Base-by-base conservation (phyloP, 495 filamentous ascomycete species). In the Clavariopsis aquatica region DNA sequence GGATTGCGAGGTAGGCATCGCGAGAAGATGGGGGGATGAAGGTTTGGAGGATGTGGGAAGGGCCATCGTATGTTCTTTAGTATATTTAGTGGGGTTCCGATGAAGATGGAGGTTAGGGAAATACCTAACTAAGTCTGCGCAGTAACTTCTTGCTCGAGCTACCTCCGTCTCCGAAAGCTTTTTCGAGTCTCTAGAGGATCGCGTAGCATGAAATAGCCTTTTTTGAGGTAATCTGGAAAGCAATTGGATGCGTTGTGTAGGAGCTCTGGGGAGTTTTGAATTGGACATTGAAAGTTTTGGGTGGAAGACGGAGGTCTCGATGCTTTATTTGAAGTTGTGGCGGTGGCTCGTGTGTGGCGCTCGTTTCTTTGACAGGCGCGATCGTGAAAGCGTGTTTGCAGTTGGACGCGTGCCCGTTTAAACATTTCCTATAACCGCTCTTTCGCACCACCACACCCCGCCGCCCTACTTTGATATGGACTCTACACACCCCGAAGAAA, bases 1-100 rank as follows among this genome's bases (percentile, higher is more conserved):
- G 90, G 36, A 98, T 83, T 55, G 93, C 91, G 65, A 96, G 84
- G 78, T 98, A 96, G 62, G 90, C 89, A 72, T 93, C 85, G 67
- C 83, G 87, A 2, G 85, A 80, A 10, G 83, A 75, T 0, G 78
- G 80, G 19, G 92, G 92, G 57, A 96, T 82, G 78, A 97, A 95
- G 59, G 87, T 85, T 59, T 87, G 85, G 57, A 96, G 84, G n/a
- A 90, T 83, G 74, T 90, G 91, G 23, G 94, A 92, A 56, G 94
- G 88, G 49, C 89, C 85, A 76, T 98, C 94, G 73, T 89, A 89
- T 75, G 86, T 87, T 71, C 91, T 91, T 0, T 70, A 45, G 49
- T 8, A 36, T 46, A 49, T 60, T 57, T 57, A 69, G 63, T 20
- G 36, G 64, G 46, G 57, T 38, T 9, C n/a, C 17, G 34, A 57